Conservation (phyloP, 805 yeast genomes). For the Teunomyces pallodes region DNA sequence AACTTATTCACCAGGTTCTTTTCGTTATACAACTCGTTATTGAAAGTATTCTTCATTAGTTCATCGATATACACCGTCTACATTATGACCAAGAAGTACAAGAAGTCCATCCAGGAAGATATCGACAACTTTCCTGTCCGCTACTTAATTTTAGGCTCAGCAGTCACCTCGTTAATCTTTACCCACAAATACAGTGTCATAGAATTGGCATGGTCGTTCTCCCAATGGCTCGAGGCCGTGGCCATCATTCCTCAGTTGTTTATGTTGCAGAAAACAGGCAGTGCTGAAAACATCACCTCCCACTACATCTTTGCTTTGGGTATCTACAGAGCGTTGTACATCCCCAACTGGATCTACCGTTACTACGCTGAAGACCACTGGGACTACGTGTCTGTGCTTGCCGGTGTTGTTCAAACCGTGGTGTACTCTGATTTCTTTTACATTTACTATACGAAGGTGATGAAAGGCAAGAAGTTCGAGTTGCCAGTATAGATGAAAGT, state of each 20-base stretch:
- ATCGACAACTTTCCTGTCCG: slow-evolving; percentile 66
- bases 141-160: slow-evolving; percentile 65
- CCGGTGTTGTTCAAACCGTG: slow-evolving; percentile 84
- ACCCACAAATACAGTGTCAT: slow-evolving; percentile 58
- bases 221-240: slow-evolving; percentile 88
- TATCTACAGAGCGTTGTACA: slow-evolving; percentile 79
- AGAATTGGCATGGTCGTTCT: slow-evolving; percentile 83
- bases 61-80: slow-evolving; percentile 75
- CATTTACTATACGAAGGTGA: slow-evolving; percentile 74
- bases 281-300: slow-evolving; percentile 80
- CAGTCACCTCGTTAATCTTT: slow-evolving; percentile 55
- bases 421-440: slow-evolving; percentile 95
- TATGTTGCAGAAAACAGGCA: slow-evolving; percentile 85
- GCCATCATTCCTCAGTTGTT: slow-evolving; percentile 92
- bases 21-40: slow-evolving; percentile 70
- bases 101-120: slow-evolving; percentile 61
- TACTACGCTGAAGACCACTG: slow-evolving; percentile 60
- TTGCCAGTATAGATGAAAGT: slow-evolving; percentile 49
- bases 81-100: slow-evolving; percentile 62
- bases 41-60: slow-evolving; percentile 79
- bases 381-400: slow-evolving; percentile 67
- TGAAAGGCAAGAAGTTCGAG: slow-evolving; percentile 74
- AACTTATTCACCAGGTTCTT: slow-evolving; percentile 57
- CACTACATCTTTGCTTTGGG: slow-evolving; percentile 96
- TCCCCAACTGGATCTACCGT: slow-evolving; percentile 95